A percentile compares a stretch with the other conserved stretches of the same genome.
Conservation (phyloP, 768 basidiomycete genomes). For the Lyophyllum shimeji region DNA sequence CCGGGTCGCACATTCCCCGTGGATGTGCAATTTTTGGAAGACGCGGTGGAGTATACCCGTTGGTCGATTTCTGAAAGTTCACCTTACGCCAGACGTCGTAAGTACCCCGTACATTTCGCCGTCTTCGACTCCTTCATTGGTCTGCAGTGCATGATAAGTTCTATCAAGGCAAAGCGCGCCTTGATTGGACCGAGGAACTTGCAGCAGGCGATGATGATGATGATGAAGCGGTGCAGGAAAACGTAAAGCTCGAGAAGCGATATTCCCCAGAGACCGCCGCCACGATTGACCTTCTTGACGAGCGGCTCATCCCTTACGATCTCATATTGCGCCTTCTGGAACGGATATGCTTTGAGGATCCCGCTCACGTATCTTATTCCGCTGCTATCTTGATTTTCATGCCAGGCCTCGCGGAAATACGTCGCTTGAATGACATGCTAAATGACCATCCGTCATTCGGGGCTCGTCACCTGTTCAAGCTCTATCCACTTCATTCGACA, state of each 20-base stretch:
- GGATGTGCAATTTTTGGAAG: conserved; percentile 81
- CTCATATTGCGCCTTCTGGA: conserved; percentile 85
- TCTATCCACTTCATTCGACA: conserved; percentile 90
- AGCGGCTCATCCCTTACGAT: conserved; percentile 88
- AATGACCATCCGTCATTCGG: conserved; percentile 75
- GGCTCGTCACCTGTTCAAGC: conserved; percentile 56
- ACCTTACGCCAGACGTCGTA: conserved; percentile 74
- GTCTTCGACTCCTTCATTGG: conserved; percentile 1
- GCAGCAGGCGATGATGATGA: conserved; percentile 67
- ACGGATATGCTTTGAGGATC: conserved; percentile 72
- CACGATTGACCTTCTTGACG: conserved; percentile 85
- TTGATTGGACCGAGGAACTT: conserved; percentile 82
- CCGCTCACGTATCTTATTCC: conserved; percentile 54
- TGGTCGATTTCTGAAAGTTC: conserved; percentile 83
- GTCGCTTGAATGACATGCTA: conserved; percentile 81
- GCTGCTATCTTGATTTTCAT: conserved; percentile 88
- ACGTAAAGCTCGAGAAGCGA: conserved; percentile 66
- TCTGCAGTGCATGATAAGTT: conserved; percentile 60
- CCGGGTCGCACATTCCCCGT: conserved; percentile 97
- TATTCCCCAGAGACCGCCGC: conserved; percentile 74
- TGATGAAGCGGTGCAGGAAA: conserved; percentile 43
- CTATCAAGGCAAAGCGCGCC: conserved; percentile 55
- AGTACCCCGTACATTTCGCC: conserved; percentile 21
- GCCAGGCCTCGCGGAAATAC: conserved; percentile 93
- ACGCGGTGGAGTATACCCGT: conserved; percentile 78